These are phyloP conservation scores for Psilocybe sp. DNA, from an alignment of 768 basidiomycete species.

Conservation along the genomic window DNA sequence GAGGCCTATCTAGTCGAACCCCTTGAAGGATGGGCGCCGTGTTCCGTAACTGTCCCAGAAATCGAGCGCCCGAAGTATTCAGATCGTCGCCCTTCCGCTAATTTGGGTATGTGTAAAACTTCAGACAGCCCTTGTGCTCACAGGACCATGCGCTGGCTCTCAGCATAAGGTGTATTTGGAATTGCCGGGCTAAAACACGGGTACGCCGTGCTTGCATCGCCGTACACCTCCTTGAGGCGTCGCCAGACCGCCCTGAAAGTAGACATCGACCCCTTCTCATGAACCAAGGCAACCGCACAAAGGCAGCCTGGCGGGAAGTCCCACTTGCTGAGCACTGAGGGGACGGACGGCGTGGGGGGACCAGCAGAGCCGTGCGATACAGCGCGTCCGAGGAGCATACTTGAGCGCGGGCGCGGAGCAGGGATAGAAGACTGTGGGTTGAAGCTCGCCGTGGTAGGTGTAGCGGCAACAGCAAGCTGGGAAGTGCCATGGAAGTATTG, in stretches of 20 bases:
- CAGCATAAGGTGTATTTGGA: conserved; percentile 37
- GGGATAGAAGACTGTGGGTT: background rate
- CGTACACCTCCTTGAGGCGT: conserved; percentile 70
- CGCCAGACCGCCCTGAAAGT: conserved; percentile 80
- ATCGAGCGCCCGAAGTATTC: too few species aligned
- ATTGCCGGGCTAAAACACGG: conserved; percentile 40
- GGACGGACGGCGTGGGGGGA: conserved; percentile 18
- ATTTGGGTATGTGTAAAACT: too few species aligned
- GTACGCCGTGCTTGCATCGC: conserved; percentile 27
- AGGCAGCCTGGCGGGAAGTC: conserved; percentile 35
- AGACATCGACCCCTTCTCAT: conserved; percentile 89
- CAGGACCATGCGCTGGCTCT: conserved; percentile 33
- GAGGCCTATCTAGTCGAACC: too few species aligned
- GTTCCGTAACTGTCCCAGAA: too few species aligned
- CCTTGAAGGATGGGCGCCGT: too few species aligned
- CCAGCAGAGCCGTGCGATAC: conserved; percentile 1
- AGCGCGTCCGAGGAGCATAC: conserved; percentile 19
- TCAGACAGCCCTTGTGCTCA: background rate
- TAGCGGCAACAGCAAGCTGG: conserved; percentile 12
- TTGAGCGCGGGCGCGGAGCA: conserved; percentile 17
- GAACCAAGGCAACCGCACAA: conserved; percentile 73
- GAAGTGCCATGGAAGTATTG: conserved; percentile 13
- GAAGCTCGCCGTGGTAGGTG: conserved; percentile 13
- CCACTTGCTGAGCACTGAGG: conserved; percentile 15
- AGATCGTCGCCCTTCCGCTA: too few species aligned